Base-by-base conservation (phyloP, 768 basidiomycete species). In the Mycena rosella region DNA sequence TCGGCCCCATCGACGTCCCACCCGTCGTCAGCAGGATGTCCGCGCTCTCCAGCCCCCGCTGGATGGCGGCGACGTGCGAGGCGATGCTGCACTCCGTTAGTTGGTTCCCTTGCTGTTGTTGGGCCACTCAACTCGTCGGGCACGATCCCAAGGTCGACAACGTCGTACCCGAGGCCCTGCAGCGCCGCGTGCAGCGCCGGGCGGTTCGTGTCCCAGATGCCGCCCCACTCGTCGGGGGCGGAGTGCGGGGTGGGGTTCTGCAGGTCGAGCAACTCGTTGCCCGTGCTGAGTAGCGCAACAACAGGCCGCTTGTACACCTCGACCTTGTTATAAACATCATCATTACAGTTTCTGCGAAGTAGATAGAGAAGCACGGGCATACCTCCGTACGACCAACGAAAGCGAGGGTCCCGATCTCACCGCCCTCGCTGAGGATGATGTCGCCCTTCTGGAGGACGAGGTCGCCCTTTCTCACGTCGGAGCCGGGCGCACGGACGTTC, bases 1-100 rank as follows among this genome's bases (percentile, higher is more conserved):
- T 89, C 2, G 95, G 86, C 0, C 95, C 95, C 95, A 96, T 96
- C 2, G 93, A 95, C 5, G 95, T 96, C 5, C 95, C 95, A 14
- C 95, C 95, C 2, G 95, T 97, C 0, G 93, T 92, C 14, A 96
- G 79, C 17, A 97, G 75, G 10, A 97, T 77, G 74, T 96, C 95
- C 0, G 93, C 91, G 22, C 76, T 73, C 40, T 85, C 81, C 9
- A 93, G 81, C 0, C 90, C 94, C 32, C 77, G 78, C 65, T 77
- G 73, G 53, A 97, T 84, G 3, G 87, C 86, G 13, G 76, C 75
- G 24, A 89, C 83, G 72, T 94, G 92, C 3, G 86, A 82, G 6
- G 82, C 75, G 60, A 91, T 40, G 14, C 38, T 40, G 14, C 38
- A 15, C 38, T 3, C 14, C 5, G 38, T 40, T 15, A 40, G 38